A percentile compares a stretch with the other conserved stretches of the same genome.
Evolutionary conservation across 2,329 filamentous ascomycete species (phyloP).

Genomic region (Cordyceps javanica): DNA sequence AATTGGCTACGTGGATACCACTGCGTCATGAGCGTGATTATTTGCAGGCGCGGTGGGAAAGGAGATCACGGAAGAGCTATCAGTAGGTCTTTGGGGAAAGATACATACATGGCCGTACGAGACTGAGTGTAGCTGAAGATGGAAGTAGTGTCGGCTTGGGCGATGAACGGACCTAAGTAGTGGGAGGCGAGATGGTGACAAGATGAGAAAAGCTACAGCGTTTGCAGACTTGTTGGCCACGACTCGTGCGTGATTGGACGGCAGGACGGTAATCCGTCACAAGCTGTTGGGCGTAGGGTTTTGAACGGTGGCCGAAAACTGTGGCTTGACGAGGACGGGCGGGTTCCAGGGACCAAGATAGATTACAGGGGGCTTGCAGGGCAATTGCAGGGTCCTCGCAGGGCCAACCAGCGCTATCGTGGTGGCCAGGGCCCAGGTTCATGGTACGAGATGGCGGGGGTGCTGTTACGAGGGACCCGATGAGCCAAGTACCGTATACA

Average conservation of each 20-base stretch:
- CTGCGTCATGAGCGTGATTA: slow-evolving; percentile 9
- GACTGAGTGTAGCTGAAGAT: not conserved
- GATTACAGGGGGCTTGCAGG: slow-evolving; percentile 1
- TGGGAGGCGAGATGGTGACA: not conserved
- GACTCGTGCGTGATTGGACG: not conserved
- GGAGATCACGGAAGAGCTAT: not conserved
- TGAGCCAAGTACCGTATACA: too few relatives aligned
- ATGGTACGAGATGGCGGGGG: not conserved
- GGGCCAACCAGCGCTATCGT: not conserved
- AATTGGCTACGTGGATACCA: slow-evolving; percentile 9
- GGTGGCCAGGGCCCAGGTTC: too few relatives aligned
- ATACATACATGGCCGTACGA: not conserved
- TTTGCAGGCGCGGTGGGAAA: not conserved
- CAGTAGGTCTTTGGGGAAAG: not conserved
- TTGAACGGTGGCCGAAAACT: not conserved
- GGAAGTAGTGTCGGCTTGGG: not conserved
- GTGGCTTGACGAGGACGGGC: not conserved
- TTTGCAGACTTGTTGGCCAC: slow-evolving; percentile 5
- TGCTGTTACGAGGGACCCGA: not conserved
- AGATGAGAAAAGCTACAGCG: not conserved
- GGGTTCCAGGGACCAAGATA: not conserved
- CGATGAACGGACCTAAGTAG: not conserved
- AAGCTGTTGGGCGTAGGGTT: slow-evolving; percentile 6
- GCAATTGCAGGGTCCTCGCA: not conserved
- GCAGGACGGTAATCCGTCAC: too few relatives aligned